Evolutionary conservation across 495 filamentous ascomycete genomes (phyloP), one percentile per base, ranked within the genome.

Genomic region (Haplographium delicatum): DNA sequence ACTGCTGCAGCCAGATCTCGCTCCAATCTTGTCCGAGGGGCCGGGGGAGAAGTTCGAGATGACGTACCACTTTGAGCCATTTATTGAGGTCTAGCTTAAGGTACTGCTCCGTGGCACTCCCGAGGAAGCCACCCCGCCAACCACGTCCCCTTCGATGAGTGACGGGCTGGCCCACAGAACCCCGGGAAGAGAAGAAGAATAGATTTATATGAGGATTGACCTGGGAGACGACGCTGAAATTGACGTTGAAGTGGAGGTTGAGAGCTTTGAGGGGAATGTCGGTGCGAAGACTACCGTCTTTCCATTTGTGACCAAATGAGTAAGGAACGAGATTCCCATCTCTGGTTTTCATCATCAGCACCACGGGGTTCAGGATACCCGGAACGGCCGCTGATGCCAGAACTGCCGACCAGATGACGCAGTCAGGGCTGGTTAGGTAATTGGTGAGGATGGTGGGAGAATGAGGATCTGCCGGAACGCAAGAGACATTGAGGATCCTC

Each of bases 191-290:
- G 73, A 97, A 98, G 74, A 98, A 96, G 75, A 98, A 97, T 15
- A 96, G 79, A 59, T 95, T 96, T 67, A 98, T 86, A 63, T 97
- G 93, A 1, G 94, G 93, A 63, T 98, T 98, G 25, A 96, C 91
- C 68, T 98, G 93, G 46, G 81, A 86, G 63, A 98, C 93, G 55
- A 98, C 90, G 48, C 86, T 87, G 67, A 97, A 98, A 56, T 91
- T 95, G 59, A 97, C 94, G 65, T 96, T 96, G 77, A 97, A 97
- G 64, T 96, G 88, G 1, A 93, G 72, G 60, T 97, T 97, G 34
- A 98, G 72, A 5, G 90, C 83, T 66, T 89, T 91, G 62, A 97
- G 81, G 0, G 93, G 93, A 47, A 98, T 96, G 63, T 98, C 93
- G 1, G 93, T 98, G 10, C 91, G 82, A 30, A 98, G 69, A 50